A percentile compares a stretch with the other conserved stretches of the same genome.
These are phyloP conservation scores for Pichia phayaonensis DNA, from an alignment of 805 yeast species.

Conservation along the genomic window DNA sequence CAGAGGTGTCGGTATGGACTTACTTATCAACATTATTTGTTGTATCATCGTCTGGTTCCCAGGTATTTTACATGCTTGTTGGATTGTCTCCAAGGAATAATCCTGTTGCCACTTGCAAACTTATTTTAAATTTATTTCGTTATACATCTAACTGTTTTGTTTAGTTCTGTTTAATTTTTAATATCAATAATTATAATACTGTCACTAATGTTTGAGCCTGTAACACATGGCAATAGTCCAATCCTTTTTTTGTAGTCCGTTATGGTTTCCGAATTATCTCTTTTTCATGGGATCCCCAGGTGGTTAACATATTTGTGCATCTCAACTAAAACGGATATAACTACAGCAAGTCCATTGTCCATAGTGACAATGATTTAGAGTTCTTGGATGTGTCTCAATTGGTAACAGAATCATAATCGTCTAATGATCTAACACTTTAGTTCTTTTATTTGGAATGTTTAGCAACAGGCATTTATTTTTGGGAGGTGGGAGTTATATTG, in stretches of 20 bases:
- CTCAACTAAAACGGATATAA: neutral
- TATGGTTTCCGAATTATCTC: too few species aligned
- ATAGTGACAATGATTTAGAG: neutral
- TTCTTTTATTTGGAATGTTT: conserved; percentile 25
- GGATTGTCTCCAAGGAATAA: conserved; percentile 52
- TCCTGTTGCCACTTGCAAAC: neutral
- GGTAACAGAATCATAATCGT: neutral
- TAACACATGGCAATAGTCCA: too few species aligned
- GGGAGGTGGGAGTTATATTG: neutral
- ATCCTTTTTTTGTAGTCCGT: too few species aligned
- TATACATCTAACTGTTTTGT: neutral
- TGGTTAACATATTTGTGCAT: neutral
- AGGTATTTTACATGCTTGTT: conserved; percentile 70
- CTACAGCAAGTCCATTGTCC: neutral
- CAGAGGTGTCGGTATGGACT: conserved; percentile 56
- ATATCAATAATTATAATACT: neutral
- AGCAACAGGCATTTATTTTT: neutral
- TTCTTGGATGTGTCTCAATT: neutral
- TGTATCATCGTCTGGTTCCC: conserved; percentile 68
- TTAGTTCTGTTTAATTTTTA: neutral
- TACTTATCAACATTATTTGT: conserved; percentile 56
- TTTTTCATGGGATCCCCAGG: too few species aligned
- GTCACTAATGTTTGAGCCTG: too few species aligned
- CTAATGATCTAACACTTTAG: neutral
- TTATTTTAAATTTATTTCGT: neutral